These are phyloP conservation scores for Sisymbrium altissimum DNA, from an alignment of 345 rosid species.

Conservation along the genomic window DNA sequence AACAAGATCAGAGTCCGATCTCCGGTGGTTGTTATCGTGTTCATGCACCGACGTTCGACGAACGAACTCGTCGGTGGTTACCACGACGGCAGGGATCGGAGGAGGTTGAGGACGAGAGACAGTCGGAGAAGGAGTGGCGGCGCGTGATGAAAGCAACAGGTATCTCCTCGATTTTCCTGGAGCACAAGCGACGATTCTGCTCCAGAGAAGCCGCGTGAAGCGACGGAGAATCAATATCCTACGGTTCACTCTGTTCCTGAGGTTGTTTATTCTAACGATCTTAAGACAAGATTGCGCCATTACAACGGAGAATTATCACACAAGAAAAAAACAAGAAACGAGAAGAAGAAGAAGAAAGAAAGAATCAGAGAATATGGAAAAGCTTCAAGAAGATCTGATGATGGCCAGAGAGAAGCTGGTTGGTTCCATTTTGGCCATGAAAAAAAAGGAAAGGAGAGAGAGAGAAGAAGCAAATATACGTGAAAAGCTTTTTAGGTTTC, in stretches of 20 bases:
- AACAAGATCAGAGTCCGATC: conserved; percentile 69
- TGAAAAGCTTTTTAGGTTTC: conserved; percentile 3
- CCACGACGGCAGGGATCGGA: neutral
- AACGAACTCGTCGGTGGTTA: neutral
- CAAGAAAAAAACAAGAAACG: neutral
- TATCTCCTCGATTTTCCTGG: conserved; percentile 51
- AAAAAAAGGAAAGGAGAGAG: conserved; percentile 12
- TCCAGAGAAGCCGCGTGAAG: conserved; percentile 52
- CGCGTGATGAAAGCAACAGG: conserved; percentile 38
- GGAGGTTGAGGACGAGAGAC: conserved; percentile 16
- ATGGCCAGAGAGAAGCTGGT: conserved; percentile 32
- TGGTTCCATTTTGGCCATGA: conserved; percentile 17
- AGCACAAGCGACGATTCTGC: conserved; percentile 44
- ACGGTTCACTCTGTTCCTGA: conserved; percentile 43
- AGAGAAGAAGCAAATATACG: conserved; percentile 11
- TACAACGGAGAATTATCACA: neutral
- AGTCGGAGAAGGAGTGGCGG: conserved; percentile 32
- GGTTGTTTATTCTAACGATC: conserved; percentile 39
- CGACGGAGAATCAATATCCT: conserved; percentile 51
- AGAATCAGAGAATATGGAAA: too few relatives aligned
- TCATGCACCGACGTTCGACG: conserved; percentile 6
- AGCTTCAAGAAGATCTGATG: conserved; percentile 20
- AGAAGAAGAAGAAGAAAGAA: neutral
- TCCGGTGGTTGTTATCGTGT: conserved; percentile 7
- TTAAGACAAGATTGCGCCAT: conserved; percentile 31